Evolutionary conservation across 148 eudicot genomes (phyloP).

Genomic region (Rhododendron mucronatum): DNA sequence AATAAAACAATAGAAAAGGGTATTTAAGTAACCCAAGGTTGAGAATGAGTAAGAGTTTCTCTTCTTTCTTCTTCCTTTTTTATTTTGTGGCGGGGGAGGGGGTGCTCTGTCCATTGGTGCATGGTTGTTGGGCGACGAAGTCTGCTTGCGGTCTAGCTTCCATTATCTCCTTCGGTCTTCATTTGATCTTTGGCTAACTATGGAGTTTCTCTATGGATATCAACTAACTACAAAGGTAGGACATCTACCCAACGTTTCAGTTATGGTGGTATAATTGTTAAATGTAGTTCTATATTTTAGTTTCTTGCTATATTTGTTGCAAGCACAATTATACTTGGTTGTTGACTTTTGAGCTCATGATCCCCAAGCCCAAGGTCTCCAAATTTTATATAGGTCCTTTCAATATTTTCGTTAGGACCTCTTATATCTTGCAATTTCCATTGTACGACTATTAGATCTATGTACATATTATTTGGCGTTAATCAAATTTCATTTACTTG

Average conservation of each 20-base stretch:
- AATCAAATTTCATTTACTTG: not conserved
- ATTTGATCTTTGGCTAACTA: not conserved
- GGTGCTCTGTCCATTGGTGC: not conserved
- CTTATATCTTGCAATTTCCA: not conserved
- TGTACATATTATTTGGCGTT: not conserved
- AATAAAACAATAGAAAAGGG: not conserved
- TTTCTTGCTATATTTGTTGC: not conserved
- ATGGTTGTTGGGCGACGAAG: not conserved
- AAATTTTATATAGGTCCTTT: not conserved
- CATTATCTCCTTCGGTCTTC: not conserved
- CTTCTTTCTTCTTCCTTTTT: not conserved
- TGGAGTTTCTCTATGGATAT: not conserved
- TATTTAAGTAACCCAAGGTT: not conserved
- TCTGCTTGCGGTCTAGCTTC: not conserved
- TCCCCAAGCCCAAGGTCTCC: not conserved
- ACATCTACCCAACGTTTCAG: not conserved
- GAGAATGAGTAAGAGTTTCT: not conserved
- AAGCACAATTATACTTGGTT: not conserved
- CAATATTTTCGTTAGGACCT: not conserved
- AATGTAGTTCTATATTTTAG: not conserved
- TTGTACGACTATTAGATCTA: not conserved
- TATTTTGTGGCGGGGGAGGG: not conserved
- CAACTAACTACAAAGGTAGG: not conserved
- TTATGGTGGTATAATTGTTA: not conserved
- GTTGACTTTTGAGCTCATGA: not conserved